Conservation (phyloP, 495 filamentous ascomycete species). For the Lophiostoma macrostomum region DNA sequence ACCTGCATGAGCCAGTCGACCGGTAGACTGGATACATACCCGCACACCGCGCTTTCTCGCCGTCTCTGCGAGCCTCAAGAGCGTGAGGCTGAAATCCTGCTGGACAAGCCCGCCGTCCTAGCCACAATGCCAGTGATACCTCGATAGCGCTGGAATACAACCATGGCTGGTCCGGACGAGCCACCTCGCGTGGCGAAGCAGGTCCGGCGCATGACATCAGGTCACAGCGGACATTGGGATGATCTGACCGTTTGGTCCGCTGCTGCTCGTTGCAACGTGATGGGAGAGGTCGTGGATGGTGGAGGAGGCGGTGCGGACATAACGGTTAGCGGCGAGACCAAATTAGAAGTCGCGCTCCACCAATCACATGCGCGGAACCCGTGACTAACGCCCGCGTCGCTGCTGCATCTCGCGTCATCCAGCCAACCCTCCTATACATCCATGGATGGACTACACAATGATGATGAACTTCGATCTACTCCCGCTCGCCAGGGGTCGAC, state of each 20-base stretch:
- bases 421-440: neutral
- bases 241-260: neutral
- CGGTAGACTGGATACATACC: too few species aligned
- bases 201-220: neutral
- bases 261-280: neutral
- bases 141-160: slow-evolving; percentile 1
- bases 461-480: too few species aligned
- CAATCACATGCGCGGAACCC: neutral
- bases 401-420: neutral
- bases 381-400: neutral
- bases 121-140: too few species aligned
- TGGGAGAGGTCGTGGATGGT: neutral
- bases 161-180: neutral
- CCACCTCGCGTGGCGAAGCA: neutral
- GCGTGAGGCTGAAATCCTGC: too few species aligned
- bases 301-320: neutral
- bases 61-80: too few species aligned
- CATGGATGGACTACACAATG: too few species aligned
- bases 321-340: neutral
- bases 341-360: neutral
- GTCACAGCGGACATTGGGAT: neutral
- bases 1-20: neutral
- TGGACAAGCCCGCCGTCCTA: too few species aligned
- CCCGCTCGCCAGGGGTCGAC: too few species aligned
- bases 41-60: too few species aligned